Evolutionary conservation across 257 asterid species (phyloP), one percentile per base, ranked within the genome.

Genomic region (Misopates orontium): DNA sequence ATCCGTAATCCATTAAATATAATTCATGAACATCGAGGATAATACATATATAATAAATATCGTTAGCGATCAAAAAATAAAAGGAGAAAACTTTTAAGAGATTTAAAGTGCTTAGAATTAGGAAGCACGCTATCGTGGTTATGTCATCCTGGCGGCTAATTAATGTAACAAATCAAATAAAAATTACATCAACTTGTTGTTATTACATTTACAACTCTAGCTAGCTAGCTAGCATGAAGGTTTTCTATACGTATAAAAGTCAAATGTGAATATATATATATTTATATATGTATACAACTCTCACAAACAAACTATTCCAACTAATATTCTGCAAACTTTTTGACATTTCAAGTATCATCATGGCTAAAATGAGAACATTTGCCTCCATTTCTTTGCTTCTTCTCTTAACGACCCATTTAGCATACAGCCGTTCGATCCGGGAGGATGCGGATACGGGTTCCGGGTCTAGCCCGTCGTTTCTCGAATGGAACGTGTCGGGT

Each of bases 351-450:
- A n/a, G n/a, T 45, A 66, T 4, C 14, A 44, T 36, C 68, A 59
- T 55, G 68, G 60, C 65, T 40, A 69, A 64, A 24, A 79, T 72
- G 73, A 76, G n/a, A 0, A 68, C 24, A 17, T 1, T 62, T 56
- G 71, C 73, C 47, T 10, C 68, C 1, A 15, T 61, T 45, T 56
- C 64, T n/a, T 28, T 73, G 68, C 21, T 79, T 24, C 67, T 83
- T 62, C 78, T 80, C 11, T 60, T 70, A 0, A 63, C 19, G 42
- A 72, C 66, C 72, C 71, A 71, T 6, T 31, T 70, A 8, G 70
- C 69, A 0, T 12, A 72, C 17, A 48, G 88, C 80, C 85, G 88
- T 60, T 45, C 60, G 71, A 75, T 83, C 5, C 65, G 17, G 15
- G 77, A 72, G 32, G 83, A 50, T 22, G 17, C 1, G 67, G 18